Conservation (phyloP, 306 rosid genomes). For the Glycyrrhiza uralensis region DNA sequence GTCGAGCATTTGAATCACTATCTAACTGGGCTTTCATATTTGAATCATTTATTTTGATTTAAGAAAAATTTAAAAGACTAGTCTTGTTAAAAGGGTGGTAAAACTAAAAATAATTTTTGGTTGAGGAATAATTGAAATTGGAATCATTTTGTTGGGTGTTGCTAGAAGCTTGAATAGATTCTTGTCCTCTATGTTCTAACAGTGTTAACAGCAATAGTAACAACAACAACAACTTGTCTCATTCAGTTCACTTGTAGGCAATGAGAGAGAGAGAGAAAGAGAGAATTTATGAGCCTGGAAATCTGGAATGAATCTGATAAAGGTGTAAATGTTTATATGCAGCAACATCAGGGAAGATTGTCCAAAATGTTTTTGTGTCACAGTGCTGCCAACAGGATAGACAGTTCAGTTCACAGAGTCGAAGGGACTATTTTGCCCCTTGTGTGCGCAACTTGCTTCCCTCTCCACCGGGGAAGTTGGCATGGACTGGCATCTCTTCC, state of each 20-base stretch:
- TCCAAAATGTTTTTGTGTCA: conserved; percentile 77
- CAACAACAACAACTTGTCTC: not conserved
- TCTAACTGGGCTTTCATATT: not conserved
- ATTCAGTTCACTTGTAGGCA: not conserved
- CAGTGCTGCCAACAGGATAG: conserved; percentile 71
- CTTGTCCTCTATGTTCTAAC: not conserved
- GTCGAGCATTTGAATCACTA: not conserved
- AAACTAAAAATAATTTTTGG: not conserved
- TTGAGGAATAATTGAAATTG: not conserved
- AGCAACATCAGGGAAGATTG: conserved; percentile 86
- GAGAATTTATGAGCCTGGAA: conserved; percentile 31
- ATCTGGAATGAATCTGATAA: conserved; percentile 50
- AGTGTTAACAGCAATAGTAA: not conserved
- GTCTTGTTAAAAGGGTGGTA: not conserved
- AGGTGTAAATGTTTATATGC: conserved; percentile 70
- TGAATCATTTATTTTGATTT: not conserved
- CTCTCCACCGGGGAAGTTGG: conserved; percentile 75
- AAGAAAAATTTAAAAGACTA: not conserved
- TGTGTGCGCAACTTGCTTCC: conserved; percentile 55
- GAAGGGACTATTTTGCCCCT: conserved; percentile 73
- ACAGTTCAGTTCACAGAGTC: conserved; percentile 46
- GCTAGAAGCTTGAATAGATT: conserved; percentile 6
- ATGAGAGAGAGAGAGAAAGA: not conserved
- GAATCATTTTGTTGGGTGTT: not conserved
- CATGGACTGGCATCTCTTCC: conserved; percentile 76